phyloP scores from a whole-genome alignment of 2,329 filamentous ascomycete species.

The Aspergillus aculeatus region DNA sequence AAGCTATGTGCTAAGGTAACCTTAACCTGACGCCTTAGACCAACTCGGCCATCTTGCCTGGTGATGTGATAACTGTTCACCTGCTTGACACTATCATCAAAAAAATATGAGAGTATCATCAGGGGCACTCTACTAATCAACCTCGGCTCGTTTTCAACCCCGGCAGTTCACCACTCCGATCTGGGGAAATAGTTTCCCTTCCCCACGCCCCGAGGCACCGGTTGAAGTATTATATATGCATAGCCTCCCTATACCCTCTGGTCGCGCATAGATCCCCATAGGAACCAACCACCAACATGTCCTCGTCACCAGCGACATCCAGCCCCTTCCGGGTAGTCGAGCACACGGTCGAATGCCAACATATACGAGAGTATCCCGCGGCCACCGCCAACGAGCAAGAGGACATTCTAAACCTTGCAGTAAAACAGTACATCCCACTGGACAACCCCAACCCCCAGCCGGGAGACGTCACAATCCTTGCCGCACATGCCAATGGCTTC shows the following conservation, averaged over 20 bases:
- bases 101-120: background rate
- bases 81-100: rapidly evolving
- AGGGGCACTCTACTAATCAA: background rate
- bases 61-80: background rate
- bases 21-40: conserved; percentile 30
- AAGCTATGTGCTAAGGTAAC: conserved; percentile 4
- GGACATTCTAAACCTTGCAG: conserved; percentile 67
- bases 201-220: background rate
- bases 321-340: conserved; percentile 60
- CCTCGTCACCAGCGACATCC: conserved; percentile 46
- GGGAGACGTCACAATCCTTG: conserved; percentile 82
- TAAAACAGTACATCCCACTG: conserved; percentile 85
- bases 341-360: conserved; percentile 70
- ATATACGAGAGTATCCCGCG: conserved; percentile 78
- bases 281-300: conserved; percentile 25
- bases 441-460: conserved; percentile 66
- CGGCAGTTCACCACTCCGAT: background rate
- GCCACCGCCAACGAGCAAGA: conserved; percentile 72
- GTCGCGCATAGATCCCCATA: background rate
- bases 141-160: background rate
- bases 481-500: conserved; percentile 86
- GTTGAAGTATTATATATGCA: background rate
- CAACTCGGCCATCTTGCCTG: conserved; percentile 39
- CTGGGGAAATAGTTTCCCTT: background rate
- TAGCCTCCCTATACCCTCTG: background rate